A percentile compares a stretch with the other conserved stretches of the same genome.
Evolutionary conservation across 2,329 filamentous ascomycete genomes (phyloP).

Genomic region (Fusarium sp.): DNA sequence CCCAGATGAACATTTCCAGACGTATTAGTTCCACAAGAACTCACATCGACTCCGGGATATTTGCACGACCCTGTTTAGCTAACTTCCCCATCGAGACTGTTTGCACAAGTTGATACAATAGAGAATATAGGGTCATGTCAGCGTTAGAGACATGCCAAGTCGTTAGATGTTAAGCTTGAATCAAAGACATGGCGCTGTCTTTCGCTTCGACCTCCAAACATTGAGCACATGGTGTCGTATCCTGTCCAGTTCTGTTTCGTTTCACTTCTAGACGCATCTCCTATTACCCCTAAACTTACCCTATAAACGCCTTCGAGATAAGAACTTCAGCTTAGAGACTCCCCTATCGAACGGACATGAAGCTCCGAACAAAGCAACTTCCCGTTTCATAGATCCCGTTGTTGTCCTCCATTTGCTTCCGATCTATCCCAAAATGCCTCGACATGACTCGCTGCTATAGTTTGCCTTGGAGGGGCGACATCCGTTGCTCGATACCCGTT

Average conservation of each 20-base stretch:
- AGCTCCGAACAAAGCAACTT: constrained; percentile 15
- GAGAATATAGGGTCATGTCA: neutral
- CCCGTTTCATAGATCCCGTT: constrained; percentile 18
- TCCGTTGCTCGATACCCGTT: constrained; percentile 2
- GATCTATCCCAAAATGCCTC: neutral
- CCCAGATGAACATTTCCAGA: constrained; percentile 12
- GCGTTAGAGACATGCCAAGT: constrained; percentile 1
- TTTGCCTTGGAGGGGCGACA: constrained; percentile 4
- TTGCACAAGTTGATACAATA: constrained; percentile 13
- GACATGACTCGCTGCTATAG: constrained; percentile 16
- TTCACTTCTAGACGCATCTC: neutral
- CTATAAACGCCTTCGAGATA: neutral
- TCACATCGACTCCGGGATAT: constrained; percentile 8
- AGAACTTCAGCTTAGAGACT: neutral
- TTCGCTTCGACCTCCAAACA: constrained; percentile 28
- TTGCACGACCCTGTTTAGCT: constrained; percentile 5
- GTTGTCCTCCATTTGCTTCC: constrained; percentile 25
- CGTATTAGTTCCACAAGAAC: constrained; percentile 9
- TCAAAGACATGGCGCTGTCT: constrained; percentile 31
- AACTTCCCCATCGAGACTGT: constrained; percentile 7
- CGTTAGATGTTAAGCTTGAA: constrained; percentile 18
- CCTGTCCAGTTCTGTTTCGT: neutral
- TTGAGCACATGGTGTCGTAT: constrained; percentile 17
- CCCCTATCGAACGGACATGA: neutral
- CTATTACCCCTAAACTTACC: neutral